phyloP scores from a whole-genome alignment of 2,329 filamentous ascomycete genomes.

The Blastomyces emzantsi region DNA sequence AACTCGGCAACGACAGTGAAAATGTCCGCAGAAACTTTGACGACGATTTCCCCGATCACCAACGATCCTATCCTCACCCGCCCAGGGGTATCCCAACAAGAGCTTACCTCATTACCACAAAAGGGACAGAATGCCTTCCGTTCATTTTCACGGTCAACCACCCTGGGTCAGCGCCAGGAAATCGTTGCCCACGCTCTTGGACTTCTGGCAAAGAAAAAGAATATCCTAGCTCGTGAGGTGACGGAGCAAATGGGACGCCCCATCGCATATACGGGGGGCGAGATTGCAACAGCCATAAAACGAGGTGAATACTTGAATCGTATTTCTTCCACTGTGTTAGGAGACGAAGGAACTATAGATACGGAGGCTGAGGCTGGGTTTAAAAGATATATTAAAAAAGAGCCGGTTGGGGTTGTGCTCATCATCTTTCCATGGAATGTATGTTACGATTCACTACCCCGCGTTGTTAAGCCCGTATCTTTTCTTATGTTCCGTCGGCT shows the following conservation, averaged over 20 bases:
- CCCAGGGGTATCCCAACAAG: conserved; percentile 59
- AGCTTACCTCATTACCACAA: conserved; percentile 63
- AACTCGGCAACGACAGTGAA: conserved; percentile 13
- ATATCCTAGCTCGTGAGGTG: conserved; percentile 73
- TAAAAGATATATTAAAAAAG: conserved; percentile 80
- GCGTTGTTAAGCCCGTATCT: background rate
- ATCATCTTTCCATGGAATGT: conserved; percentile 96
- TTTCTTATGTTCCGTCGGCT: background rate
- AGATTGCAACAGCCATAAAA: conserved; percentile 76
- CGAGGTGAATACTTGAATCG: conserved; percentile 78
- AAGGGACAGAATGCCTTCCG: conserved; percentile 66
- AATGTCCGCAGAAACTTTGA: conserved; percentile 50
- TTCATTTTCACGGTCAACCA: conserved; percentile 67
- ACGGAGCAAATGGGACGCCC: conserved; percentile 94
- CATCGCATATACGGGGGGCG: conserved; percentile 74
- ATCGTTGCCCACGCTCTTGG: conserved; percentile 74
- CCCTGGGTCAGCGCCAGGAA: conserved; percentile 63
- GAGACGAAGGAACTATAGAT: conserved; percentile 55
- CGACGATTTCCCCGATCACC: conserved; percentile 82
- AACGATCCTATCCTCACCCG: conserved; percentile 76
- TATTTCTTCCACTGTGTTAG: conserved; percentile 66
- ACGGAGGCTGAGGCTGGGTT: conserved; percentile 82
- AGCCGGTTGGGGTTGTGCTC: conserved; percentile 77
- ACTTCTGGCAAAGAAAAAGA: conserved; percentile 59
- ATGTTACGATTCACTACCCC: conserved; percentile 34